Evolutionary conservation across 306 rosid species (phyloP), one percentile per base, ranked within the genome.

Genomic region (Corylus avellana): DNA sequence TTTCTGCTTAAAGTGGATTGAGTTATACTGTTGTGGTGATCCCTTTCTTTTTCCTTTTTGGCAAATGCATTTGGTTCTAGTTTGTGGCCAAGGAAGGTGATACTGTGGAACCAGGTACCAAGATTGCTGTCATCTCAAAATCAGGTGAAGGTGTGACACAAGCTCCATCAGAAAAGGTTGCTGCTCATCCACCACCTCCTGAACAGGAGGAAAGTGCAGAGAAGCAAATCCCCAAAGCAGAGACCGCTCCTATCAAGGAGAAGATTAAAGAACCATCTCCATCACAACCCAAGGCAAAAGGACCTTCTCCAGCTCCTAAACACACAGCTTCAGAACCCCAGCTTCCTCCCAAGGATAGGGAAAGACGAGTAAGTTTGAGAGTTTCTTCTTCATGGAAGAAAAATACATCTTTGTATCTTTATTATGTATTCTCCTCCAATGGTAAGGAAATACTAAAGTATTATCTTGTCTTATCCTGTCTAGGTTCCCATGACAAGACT

Each of bases 401-500:
- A 37, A 22, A 61, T 54, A 17, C 35, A 12, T 58, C 58, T 18
- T 39, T n/a, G 16, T 42, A 2, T 39, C 8, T 68, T 68, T 42
- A 68, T 9, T 42, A 7, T 1, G 11, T 59, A 59, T 59, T 12
- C 35, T 25, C 14, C 66, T 59, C 27, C 37, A 59, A 17, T 68
- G 8, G 16, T 1, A 42, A 68, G 72, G 29, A 68, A 68, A 4
- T n/a, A 16, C 29, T 68, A 9, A 68, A 18, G 42, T 29, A 63
- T 5, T 63, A 32, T 32, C 27, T 68, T 42, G 14, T 42, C 27
- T 59, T 42, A 6, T 42, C 72, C 51, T 84, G 73, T 69, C 61
- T 77, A 82, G 97, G 94, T 92, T 89, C 92, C 92, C 67, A 90
- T 92, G 96, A 92, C 93, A 75, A 92, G 92, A 78, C 90, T 92